These are phyloP conservation scores for Pseudogymnoascus sp. DNA, from an alignment of 2,329 filamentous ascomycete species.

Conservation along the genomic window DNA sequence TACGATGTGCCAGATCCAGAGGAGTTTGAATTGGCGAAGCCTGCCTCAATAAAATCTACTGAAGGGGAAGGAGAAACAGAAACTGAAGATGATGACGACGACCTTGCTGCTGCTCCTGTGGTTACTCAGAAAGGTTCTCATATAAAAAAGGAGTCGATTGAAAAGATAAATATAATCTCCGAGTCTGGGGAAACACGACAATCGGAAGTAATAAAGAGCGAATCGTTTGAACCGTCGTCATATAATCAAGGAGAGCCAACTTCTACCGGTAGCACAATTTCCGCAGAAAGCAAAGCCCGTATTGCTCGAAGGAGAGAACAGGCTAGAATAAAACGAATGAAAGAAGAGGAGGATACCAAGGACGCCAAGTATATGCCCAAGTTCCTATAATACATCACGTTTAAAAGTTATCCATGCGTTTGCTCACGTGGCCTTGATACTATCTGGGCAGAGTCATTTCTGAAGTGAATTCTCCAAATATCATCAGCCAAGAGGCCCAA, in stretches of 20 bases:
- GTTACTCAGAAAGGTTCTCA: slow-evolving; percentile 11
- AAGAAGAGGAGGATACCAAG: slow-evolving; percentile 19
- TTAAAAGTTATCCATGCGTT: not conserved
- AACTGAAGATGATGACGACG: slow-evolving; percentile 24
- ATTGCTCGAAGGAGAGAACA: slow-evolving; percentile 15
- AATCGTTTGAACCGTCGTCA: slow-evolving; percentile 1
- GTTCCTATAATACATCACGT: not conserved
- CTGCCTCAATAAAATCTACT: not conserved
- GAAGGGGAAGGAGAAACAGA: slow-evolving; percentile 14
- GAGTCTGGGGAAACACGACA: slow-evolving; percentile 20
- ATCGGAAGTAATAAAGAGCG: slow-evolving; percentile 18
- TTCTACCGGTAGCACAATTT: not conserved
- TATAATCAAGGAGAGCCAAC: not conserved
- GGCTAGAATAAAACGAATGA: slow-evolving; percentile 16
- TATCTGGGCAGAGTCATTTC: not conserved
- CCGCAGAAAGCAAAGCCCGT: not conserved
- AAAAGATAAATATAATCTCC: not conserved
- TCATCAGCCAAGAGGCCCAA: not conserved
- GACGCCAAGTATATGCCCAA: slow-evolving; percentile 14
- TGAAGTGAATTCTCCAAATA: slow-evolving; percentile 11
- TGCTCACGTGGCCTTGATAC: not conserved
- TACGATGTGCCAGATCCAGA: slow-evolving; percentile 13
- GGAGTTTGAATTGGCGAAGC: not conserved
- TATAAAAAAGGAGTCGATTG: not conserved
- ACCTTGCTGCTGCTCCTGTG: slow-evolving; percentile 20